Evolutionary conservation across 192 early-diverging fungal genomes (phyloP).

Genomic region (Coemansia sp.): DNA sequence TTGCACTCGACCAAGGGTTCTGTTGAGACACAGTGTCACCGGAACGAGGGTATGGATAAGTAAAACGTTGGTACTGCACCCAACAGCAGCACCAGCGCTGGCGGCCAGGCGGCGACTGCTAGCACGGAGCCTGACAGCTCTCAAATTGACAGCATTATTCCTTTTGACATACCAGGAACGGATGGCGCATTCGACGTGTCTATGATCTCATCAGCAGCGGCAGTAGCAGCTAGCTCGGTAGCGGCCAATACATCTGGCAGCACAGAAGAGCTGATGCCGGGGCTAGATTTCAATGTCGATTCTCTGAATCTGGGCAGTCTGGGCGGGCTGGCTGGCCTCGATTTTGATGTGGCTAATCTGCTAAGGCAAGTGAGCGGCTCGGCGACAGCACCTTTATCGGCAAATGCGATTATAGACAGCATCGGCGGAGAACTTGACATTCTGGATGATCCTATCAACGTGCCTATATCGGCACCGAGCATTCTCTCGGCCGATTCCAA

Average conservation of each 20-base stretch:
- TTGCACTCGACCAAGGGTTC: neutral
- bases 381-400: neutral
- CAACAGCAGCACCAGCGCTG: neutral
- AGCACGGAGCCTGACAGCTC: neutral
- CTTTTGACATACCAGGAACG: neutral
- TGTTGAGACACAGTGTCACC: neutral
- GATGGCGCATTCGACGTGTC: neutral
- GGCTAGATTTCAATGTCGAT: constrained; percentile 46
- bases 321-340: constrained; percentile 23
- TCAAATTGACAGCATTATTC: neutral
- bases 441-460: neutral
- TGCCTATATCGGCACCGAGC: constrained; percentile 2
- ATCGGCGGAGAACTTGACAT: neutral
- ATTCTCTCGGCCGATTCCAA: neutral
- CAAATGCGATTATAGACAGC: neutral
- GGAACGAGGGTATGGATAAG: neutral
- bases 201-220: neutral
- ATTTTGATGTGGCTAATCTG: constrained; percentile 47
- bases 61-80: neutral
- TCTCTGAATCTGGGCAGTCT: constrained; percentile 41
- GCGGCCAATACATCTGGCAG: neutral
- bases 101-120: neutral
- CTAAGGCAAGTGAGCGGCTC: constrained; percentile 38
- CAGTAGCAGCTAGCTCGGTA: neutral
- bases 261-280: neutral